Evolutionary conservation across 768 basidiomycete genomes (phyloP).

Genomic region (Sistotremastrum niveocremeum): DNA sequence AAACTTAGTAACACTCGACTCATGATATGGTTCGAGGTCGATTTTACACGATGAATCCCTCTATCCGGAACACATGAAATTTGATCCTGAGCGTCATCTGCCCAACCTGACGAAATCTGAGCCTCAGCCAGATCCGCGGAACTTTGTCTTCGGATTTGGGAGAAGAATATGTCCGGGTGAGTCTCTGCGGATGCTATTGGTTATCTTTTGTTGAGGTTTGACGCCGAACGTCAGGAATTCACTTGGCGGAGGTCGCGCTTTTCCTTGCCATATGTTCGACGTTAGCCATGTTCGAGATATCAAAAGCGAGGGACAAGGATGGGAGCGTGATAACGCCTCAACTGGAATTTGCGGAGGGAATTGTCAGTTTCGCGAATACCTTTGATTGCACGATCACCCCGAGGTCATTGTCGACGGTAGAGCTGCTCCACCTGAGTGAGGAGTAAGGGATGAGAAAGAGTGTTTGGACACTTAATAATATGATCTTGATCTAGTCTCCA

Average conservation of each 20-base stretch:
- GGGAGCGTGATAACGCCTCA: slow-evolving; percentile 10
- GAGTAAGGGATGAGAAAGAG: too few species aligned
- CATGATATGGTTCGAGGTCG: slow-evolving; percentile 10
- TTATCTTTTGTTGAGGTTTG: too few species aligned
- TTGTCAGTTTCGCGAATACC: too few species aligned
- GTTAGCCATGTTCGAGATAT: slow-evolving; percentile 18
- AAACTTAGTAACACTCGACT: too few species aligned
- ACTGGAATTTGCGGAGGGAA: too few species aligned
- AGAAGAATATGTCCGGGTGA: slow-evolving; percentile 9
- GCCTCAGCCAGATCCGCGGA: slow-evolving; percentile 12
- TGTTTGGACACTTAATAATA: too few species aligned
- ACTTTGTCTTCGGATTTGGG: slow-evolving; percentile 14
- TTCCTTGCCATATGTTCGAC: slow-evolving; percentile 16
- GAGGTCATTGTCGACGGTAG: too few species aligned
- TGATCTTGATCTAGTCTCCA: too few species aligned
- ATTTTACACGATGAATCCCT: slow-evolving; percentile 19
- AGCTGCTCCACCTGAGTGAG: too few species aligned
- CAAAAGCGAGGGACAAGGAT: slow-evolving; percentile 10
- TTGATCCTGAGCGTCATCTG: slow-evolving; percentile 20
- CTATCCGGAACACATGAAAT: slow-evolving; percentile 20
- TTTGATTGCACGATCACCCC: too few species aligned
- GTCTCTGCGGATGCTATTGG: neutral
- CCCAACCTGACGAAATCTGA: slow-evolving; percentile 6
- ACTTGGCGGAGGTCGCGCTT: slow-evolving; percentile 15
- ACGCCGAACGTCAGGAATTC: slow-evolving; percentile 7